Percentiles rank a stretch among this genome's conserved stretches.
These are phyloP conservation scores for Fragosphaeria purpurea DNA, from an alignment of 2,329 filamentous ascomycete genomes.

Conservation along the genomic window DNA sequence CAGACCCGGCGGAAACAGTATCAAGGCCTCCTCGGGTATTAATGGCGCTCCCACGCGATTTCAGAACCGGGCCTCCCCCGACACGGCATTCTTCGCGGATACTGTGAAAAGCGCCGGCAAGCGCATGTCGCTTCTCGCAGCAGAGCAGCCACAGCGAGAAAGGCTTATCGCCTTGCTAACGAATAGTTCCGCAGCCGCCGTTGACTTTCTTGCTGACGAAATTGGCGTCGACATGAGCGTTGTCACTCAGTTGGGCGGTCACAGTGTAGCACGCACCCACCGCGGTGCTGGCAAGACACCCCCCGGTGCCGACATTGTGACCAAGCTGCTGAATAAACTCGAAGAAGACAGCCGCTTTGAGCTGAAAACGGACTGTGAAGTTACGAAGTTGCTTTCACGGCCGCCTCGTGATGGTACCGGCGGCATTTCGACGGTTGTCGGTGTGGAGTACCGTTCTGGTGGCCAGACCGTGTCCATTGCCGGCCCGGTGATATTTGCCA, in stretches of 20 bases:
- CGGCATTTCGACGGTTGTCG: slow-evolving; percentile 44
- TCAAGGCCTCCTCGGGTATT: slow-evolving; percentile 97
- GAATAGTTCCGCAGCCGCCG: slow-evolving; percentile 92
- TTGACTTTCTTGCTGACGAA: slow-evolving; percentile 97
- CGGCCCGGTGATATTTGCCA: slow-evolving; percentile 86
- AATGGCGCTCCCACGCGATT: slow-evolving; percentile 91
- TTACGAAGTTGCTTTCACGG: slow-evolving; percentile 36
- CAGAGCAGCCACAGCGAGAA: slow-evolving; percentile 19
- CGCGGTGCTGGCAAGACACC: slow-evolving; percentile 99
- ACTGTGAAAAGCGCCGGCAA: slow-evolving; percentile 46
- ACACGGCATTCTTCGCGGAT: slow-evolving; percentile 41
- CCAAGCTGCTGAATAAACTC: slow-evolving; percentile 54
- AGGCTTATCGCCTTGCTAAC: slow-evolving; percentile 91
- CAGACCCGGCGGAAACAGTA: slow-evolving; percentile 82
- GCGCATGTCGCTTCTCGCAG: slow-evolving; percentile 21
- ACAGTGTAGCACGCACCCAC: slow-evolving; percentile 94
- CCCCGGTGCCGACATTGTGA: slow-evolving; percentile 99
- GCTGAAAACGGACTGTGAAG: slow-evolving; percentile 41
- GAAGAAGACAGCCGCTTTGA: slow-evolving; percentile 35
- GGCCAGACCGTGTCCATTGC: slow-evolving; percentile 63
- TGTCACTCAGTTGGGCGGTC: slow-evolving; percentile 81
- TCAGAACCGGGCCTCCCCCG: slow-evolving; percentile 30
- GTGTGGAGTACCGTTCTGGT: slow-evolving; percentile 75
- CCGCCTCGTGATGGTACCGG: slow-evolving; percentile 1
- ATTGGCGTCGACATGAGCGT: slow-evolving; percentile 97